phyloP scores from a whole-genome alignment of 2,329 filamentous ascomycete genomes.

The Fusarium sarcochroum region DNA sequence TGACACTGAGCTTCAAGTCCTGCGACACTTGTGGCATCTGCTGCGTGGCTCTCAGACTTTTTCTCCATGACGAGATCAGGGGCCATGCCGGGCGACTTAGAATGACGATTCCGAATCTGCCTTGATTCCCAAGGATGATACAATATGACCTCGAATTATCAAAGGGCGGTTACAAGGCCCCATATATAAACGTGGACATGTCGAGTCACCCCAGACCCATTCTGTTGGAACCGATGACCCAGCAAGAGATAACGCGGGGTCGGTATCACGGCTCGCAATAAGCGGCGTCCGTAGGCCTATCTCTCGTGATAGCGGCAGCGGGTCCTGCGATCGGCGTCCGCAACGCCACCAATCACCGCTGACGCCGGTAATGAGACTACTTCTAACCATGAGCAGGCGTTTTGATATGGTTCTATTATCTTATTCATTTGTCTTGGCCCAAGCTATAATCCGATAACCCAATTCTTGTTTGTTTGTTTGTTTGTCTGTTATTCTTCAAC shows the following conservation, averaged over 20 bases:
- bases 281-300: slow-evolving; percentile 13
- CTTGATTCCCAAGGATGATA: background rate
- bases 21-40: background rate
- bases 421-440: no score
- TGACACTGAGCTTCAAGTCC: slow-evolving; percentile 1
- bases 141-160: no score
- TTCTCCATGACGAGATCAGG: slow-evolving; percentile 1
- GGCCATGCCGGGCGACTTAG: background rate
- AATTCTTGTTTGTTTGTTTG: fast-evolving
- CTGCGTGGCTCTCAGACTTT: background rate
- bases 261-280: background rate
- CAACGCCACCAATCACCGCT: slow-evolving; percentile 8
- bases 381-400: background rate
- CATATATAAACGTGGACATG: slow-evolving; percentile 5
- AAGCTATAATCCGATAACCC: no score
- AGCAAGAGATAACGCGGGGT: slow-evolving; percentile 17
- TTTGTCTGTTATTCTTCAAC: background rate
- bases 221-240: background rate
- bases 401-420: background rate
- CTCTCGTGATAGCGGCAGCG: slow-evolving; percentile 10
- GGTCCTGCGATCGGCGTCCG: slow-evolving; percentile 5
- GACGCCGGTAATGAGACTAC: background rate
- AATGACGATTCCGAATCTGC: no score
- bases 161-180: background rate
- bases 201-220: slow-evolving; percentile 5